These are phyloP conservation scores for Pleurozium schreberi DNA, from an alignment of 225 moss, liverwort and hornwort species.

Conservation along the genomic window DNA sequence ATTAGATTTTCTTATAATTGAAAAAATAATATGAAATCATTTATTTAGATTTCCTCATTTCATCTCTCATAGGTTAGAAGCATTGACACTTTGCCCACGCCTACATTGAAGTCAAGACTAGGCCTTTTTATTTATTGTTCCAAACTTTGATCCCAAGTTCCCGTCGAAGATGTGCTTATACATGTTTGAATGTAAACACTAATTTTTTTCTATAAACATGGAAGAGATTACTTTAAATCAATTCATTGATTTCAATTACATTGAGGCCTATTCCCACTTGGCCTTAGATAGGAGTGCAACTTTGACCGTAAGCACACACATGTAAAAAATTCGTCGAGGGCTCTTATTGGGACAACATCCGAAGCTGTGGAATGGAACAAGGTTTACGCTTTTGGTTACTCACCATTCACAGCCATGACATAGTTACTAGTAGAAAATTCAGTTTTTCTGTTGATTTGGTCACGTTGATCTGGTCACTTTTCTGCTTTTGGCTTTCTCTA, in stretches of 20 bases:
- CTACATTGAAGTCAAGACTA: fast-evolving
- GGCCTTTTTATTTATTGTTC: neutral
- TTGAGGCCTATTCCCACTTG: neutral
- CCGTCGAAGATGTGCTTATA: neutral
- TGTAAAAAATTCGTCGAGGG: no score
- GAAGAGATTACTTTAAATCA: neutral
- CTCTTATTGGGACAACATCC: no score
- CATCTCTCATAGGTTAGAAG: neutral
- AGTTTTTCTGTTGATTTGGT: no score
- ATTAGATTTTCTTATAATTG: neutral
- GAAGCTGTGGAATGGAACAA: no score
- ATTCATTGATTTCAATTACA: neutral
- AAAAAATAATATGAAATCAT: neutral
- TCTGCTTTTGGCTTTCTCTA: no score
- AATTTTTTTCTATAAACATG: neutral
- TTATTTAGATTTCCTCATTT: neutral
- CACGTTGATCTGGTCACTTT: no score
- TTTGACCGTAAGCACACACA: no score
- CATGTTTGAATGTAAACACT: neutral
- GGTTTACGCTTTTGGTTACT: no score
- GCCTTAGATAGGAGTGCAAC: no score
- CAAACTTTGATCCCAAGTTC: fast-evolving
- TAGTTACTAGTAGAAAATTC: no score
- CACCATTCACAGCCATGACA: no score
- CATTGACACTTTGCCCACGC: fast-evolving